Base-by-base conservation (phyloP, 129 eudicot species). In the Artemisia argyi region DNA sequence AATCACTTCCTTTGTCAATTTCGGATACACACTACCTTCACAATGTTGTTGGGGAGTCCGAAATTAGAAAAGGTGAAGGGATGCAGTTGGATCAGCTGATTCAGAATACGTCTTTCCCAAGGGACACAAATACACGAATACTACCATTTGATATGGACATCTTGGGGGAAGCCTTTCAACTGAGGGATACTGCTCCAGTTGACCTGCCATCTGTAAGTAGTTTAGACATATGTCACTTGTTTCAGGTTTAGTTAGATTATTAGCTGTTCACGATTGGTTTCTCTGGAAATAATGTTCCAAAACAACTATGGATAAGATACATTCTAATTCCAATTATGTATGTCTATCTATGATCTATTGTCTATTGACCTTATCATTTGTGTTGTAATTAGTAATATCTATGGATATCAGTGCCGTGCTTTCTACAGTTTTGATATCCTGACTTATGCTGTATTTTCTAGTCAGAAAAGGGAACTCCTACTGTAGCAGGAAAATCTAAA, bases 51-150 rank as follows among this genome's bases (percentile, higher is more conserved):
- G 91, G 95, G 14, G 97, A 83, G 57, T 77, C 84, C 28, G 83
- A 83, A 52, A 80, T 90, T 13, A 81, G 88, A 73, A 90, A 81
- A 79, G 91, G 91, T 50, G 91, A 87, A 61, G 97, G 95, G 30
- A 87, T 90, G 91, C 83, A 90, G 66, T 62, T 87, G 79, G 83
- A 76, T 68, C 97, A 90, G 73, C 89, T 90, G 28, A 42, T 85
- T 39, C 82, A 72, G 72, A 78, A 81, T 61, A 50, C 78, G 0
- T 55, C 81, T 11, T 61, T 53, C 15, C 65, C 61, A 30, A 58
- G 73, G 67, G 76, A 70, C 24, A 78, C 65, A 73, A 56, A 63
- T 46, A 47, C 77, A 17, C 61, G 80, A 53, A 69, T 90, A 35
- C 85, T 72, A 28, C 91, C 94, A 3, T 90, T 90, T 79, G 81